A percentile compares a stretch with the other conserved stretches of the same genome.
Evolutionary conservation across 768 basidiomycete genomes (phyloP).

Genomic region (Serendipita indica): DNA sequence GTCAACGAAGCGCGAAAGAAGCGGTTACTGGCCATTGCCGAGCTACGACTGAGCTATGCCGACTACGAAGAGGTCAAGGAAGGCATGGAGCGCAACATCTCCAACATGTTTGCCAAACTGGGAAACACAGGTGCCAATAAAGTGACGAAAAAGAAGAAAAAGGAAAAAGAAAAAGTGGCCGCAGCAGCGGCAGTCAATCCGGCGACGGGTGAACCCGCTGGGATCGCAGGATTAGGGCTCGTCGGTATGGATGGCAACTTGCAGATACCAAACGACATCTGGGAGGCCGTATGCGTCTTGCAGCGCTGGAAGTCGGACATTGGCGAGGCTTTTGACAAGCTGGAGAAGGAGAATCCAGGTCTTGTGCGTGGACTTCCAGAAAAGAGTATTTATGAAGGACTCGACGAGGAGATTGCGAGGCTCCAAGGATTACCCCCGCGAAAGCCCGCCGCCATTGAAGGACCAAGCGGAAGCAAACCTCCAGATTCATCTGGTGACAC

Average conservation of each 20-base stretch:
- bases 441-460: too few relatives aligned
- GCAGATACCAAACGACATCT: conserved; percentile 50
- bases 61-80: conserved; percentile 81
- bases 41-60: conserved; percentile 77
- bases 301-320: conserved; percentile 66
- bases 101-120: conserved; percentile 55
- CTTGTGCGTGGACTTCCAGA: conserved; percentile 65
- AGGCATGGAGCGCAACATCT: conserved; percentile 73
- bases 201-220: conserved; percentile 20
- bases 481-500: too few relatives aligned
- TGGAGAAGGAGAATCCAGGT: conserved; percentile 48
- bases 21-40: conserved; percentile 58
- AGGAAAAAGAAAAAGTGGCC: conserved; percentile 35
- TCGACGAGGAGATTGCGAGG: conserved; percentile 45
- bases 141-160: conserved; percentile 49
- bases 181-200: conserved; percentile 22
- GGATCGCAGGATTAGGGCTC: conserved; percentile 19
- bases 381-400: conserved; percentile 58
- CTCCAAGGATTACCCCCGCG: not conserved
- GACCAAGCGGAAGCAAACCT: too few relatives aligned
- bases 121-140: conserved; percentile 70
- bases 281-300: conserved; percentile 58
- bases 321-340: conserved; percentile 59
- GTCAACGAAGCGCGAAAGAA: conserved; percentile 73
- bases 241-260: conserved; percentile 49